Evolutionary conservation across 148 eudicot species (phyloP), one percentile per base, ranked within the genome.

Genomic region (Nepenthes gracilis): DNA sequence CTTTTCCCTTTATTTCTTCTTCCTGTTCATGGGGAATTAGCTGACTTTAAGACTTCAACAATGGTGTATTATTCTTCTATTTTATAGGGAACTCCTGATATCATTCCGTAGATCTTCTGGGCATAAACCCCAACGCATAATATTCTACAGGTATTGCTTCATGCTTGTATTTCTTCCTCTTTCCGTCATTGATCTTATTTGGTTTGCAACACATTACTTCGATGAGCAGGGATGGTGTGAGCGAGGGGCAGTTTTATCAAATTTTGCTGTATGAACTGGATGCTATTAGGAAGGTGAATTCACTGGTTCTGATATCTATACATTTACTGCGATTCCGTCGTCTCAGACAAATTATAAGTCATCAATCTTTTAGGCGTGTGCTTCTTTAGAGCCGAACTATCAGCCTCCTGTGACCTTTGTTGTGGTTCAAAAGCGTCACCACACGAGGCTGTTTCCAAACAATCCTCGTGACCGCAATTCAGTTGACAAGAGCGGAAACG

Each of bases 391-490:
- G 55, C 64, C 59, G 2, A 60, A 57, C 5, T 93, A 93, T 65
- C 49, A 70, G 33, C 96, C 96, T 0, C 80, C 43, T 1, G 74
- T 88, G 7, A 93, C 98, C 33, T 93, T 93, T 75, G 80, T 88
- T 48, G 91, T 93, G 2, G 98, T 88, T 52, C 98, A 88, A 57
- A 93, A 93, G 61, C 80, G 98, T 53, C 98, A 93, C 47, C 98
- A 93, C 43, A 93, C 98, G 6, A 88, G 98, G 9, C 85, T 93
- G 9, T 93, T 88, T 50, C 74, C 98, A 7, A 60, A 33, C 11
- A 80, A 85, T 66, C 75, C 96, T 12, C 59, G 33, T 10, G 80
- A 85, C 65, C 67, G 52, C 2, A 73, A 23, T 14, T 15, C 71
- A 14, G 75, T 85, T 0, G 95, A 88, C 60, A 80, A 57, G 76